Evolutionary conservation across 805 yeast genomes (phyloP), one percentile per base, ranked within the genome.

Genomic region (Torulaspora indica): DNA sequence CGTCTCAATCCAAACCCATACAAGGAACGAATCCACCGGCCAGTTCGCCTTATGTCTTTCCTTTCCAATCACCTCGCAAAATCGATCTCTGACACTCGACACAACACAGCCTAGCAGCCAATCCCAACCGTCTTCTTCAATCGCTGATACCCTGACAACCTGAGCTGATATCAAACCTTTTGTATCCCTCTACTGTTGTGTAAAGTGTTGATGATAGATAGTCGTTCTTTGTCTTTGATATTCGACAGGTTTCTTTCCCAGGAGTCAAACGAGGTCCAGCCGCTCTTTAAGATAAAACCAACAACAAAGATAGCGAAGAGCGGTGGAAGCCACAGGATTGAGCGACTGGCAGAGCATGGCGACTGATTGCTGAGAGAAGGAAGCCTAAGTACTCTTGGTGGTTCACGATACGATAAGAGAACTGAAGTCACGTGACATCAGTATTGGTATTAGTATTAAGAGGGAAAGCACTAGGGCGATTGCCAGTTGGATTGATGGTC

Each of bases 261-360:
- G 35, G 42, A 38, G 42, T 38, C 42, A 38, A 38, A 31, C 42
- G 36, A 38, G 23, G 30, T 20, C 35, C 30, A 38, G 32, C 35
- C 32, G 33, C 22, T 18, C 32, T 18, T 14, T 24, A 38, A 24
- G 30, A 28, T 22, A 23, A 38, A 22, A 31, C 35, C n/a, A 32
- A 38, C 31, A 38, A 31, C 31, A 15, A 15, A 22, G 29, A 4
- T n/a, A 14, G 28, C 22, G 28, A 25, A 25, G 28, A 38, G 33
- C 40, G 9, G 18, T 17, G 20, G 25, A 37, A 27, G 33, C 40
- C 33, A 28, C 40, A 15, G 29, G 10, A n/a, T 9, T 18, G 3
- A 15, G 24, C 33, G 10, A 8, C 14, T 23, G 25, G 25, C 20
- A 10, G 33, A 13, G n/a, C n/a, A n/a, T 30, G 33, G 20, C 33